Percentiles rank a stretch among this genome's conserved stretches.
Conservation (phyloP, 2,329 filamentous ascomycete species). For the Aspergillus spinulosporus region DNA sequence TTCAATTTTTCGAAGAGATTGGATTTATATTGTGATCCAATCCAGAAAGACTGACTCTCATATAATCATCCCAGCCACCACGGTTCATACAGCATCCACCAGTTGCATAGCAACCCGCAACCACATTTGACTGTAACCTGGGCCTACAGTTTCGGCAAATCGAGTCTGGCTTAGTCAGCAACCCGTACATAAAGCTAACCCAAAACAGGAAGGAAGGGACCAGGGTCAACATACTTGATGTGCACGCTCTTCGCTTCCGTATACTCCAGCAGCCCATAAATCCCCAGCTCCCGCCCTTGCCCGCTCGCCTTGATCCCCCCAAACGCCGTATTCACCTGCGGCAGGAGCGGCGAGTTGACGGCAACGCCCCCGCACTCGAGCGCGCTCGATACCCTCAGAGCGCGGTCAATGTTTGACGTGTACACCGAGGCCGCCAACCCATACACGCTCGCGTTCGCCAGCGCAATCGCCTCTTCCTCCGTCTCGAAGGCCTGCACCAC, state of each 20-base stretch:
- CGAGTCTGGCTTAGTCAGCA: neutral
- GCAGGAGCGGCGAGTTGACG: constrained; percentile 15
- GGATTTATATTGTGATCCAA: no score
- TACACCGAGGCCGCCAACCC: constrained; percentile 12
- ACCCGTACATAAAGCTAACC: neutral
- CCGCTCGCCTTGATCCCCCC: constrained; percentile 10
- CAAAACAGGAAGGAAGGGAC: neutral
- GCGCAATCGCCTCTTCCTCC: constrained; percentile 12
- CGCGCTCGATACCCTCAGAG: constrained; percentile 11
- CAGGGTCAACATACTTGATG: constrained; percentile 1
- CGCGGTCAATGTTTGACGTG: constrained; percentile 11
- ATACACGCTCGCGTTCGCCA: constrained; percentile 12
- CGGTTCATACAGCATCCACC: no score
- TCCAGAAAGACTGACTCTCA: no score
- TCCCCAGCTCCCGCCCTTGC: constrained; percentile 6
- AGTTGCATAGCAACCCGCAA: no score
- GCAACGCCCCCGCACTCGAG: constrained; percentile 16
- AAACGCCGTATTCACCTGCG: constrained; percentile 10
- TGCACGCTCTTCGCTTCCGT: constrained; percentile 13
- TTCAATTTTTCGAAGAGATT: no score
- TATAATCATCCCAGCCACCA: no score
- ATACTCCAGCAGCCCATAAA: constrained; percentile 8
- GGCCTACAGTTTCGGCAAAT: neutral
- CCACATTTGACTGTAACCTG: no score
- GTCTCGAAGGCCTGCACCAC: constrained; percentile 13